A percentile compares a stretch with the other conserved stretches of the same genome.
Evolutionary conservation across 1,284 basidiomycete genomes (phyloP).

Genomic region (Apiotrichum porosum): DNA sequence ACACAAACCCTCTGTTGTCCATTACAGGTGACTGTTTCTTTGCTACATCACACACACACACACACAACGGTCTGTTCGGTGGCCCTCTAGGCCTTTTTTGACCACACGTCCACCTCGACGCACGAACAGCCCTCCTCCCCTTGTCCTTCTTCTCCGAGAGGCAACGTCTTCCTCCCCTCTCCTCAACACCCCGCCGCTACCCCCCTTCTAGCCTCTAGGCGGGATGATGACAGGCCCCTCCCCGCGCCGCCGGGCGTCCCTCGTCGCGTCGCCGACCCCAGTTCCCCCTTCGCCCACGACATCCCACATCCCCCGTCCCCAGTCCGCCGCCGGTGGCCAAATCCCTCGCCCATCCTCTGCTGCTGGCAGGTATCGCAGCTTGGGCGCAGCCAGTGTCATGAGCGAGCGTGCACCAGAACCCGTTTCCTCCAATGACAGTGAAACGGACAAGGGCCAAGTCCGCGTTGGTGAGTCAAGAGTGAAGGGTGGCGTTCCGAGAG

Average conservation of each 20-base stretch:
- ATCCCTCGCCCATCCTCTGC: not conserved
- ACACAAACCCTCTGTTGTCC: too few species aligned
- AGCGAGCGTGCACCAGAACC: constrained; percentile 2
- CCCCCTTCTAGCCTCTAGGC: constrained; percentile 4
- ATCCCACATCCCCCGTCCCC: constrained; percentile 27
- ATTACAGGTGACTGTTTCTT: too few species aligned
- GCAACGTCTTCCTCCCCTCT: not conserved
- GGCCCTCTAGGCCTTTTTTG: not conserved
- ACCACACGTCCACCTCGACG: not conserved
- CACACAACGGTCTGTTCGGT: not conserved
- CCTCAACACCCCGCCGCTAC: not conserved
- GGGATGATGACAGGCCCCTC: constrained; percentile 2
- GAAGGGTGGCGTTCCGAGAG: constrained; percentile 1
- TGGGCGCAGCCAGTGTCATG: not conserved
- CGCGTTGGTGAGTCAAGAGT: constrained; percentile 37
- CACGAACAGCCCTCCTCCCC: not conserved
- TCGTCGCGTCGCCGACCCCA: constrained; percentile 23
- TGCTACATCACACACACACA: not conserved
- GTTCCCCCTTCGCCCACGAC: constrained; percentile 15
- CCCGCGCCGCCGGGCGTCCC: constrained; percentile 17
- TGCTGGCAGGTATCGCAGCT: too few species aligned
- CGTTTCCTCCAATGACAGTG: constrained; percentile 11
- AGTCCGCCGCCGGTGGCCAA: constrained; percentile 26
- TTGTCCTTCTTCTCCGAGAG: not conserved
- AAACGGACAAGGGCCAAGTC: constrained; percentile 34